phyloP scores from a whole-genome alignment of 768 basidiomycete species.

The Macrolepiota fuliginosa region DNA sequence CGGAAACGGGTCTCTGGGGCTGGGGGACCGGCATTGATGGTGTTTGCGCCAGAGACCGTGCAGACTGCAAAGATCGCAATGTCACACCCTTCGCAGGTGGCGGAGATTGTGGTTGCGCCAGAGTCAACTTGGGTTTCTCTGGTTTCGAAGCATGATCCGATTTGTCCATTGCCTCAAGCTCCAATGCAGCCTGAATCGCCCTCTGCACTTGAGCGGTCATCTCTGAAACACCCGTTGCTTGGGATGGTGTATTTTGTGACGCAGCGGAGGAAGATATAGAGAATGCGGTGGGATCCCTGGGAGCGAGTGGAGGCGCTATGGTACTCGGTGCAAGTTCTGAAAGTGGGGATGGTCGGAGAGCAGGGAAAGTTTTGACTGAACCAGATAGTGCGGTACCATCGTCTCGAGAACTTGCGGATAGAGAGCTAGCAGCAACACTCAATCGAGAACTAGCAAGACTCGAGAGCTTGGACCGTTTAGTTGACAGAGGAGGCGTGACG shows the following conservation, averaged over 20 bases:
- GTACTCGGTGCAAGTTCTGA: slow-evolving; percentile 43
- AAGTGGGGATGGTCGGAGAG: slow-evolving; percentile 62
- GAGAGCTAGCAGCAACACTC: slow-evolving; percentile 37
- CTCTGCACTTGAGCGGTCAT: slow-evolving; percentile 60
- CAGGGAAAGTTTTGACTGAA: slow-evolving; percentile 72
- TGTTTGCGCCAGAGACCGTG: slow-evolving; percentile 12
- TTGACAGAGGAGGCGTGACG: slow-evolving; percentile 22
- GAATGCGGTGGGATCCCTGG: slow-evolving; percentile 24
- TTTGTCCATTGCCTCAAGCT: slow-evolving; percentile 53
- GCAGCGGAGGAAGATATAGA: slow-evolving; percentile 14
- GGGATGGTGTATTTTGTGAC: slow-evolving; percentile 19
- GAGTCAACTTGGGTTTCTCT: slow-evolving; percentile 12
- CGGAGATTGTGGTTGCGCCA: slow-evolving; percentile 19
- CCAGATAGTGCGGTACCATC: slow-evolving; percentile 52
- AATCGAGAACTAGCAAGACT: slow-evolving; percentile 65
- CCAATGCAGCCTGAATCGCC: slow-evolving; percentile 67
- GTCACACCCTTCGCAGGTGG: slow-evolving; percentile 10
- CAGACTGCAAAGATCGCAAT: background rate
- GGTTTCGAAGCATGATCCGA: slow-evolving; percentile 13
- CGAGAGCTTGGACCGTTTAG: slow-evolving; percentile 66
- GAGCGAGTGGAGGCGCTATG: slow-evolving; percentile 23
- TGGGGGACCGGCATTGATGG: background rate
- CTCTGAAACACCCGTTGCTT: slow-evolving; percentile 32
- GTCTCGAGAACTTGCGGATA: slow-evolving; percentile 52
- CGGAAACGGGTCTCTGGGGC: background rate